Percentiles rank a stretch among this genome's conserved stretches.
phyloP scores from a whole-genome alignment of 169 alveolate species.

The Babesia ovis region DNA sequence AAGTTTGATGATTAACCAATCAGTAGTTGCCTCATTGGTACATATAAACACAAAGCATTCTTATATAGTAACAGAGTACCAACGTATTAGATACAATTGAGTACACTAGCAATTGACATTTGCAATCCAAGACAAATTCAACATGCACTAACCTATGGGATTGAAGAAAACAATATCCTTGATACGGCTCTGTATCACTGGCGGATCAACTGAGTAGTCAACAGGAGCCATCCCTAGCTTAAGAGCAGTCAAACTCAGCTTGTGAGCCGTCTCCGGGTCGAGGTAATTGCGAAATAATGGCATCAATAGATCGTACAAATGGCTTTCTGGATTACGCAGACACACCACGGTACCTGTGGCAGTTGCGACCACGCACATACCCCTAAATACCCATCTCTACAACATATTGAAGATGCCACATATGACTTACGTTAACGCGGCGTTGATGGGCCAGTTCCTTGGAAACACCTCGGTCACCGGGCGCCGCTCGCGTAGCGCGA shows the following conservation, averaged over 20 bases:
- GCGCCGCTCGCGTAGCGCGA: slow-evolving; percentile 12
- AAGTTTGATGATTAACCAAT: no score
- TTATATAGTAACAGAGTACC: no score
- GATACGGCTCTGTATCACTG: slow-evolving; percentile 51
- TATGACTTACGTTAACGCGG: slow-evolving; percentile 31
- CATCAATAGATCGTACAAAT: slow-evolving; percentile 62
- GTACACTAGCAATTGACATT: no score
- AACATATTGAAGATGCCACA: not conserved
- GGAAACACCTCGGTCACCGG: slow-evolving; percentile 12
- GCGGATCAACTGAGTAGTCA: slow-evolving; percentile 72
- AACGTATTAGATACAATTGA: no score
- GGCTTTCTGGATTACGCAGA: slow-evolving; percentile 31
- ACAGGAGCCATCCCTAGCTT: slow-evolving; percentile 71
- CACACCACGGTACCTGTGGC: slow-evolving; percentile 52
- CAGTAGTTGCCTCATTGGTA: no score
- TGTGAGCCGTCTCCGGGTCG: slow-evolving; percentile 74
- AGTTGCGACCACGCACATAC: slow-evolving; percentile 46
- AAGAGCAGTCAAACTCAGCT: slow-evolving; percentile 63
- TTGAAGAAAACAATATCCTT: slow-evolving; percentile 40
- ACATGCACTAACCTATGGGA: slow-evolving; percentile 60
- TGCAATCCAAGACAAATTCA: no score
- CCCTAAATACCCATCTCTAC: slow-evolving; percentile 50
- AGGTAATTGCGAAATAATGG: slow-evolving; percentile 62
- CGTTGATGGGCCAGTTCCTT: slow-evolving; percentile 28
- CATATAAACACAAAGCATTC: no score